Base-by-base conservation (phyloP, 1,284 basidiomycete genomes). In the Gomphus bonarii region DNA sequence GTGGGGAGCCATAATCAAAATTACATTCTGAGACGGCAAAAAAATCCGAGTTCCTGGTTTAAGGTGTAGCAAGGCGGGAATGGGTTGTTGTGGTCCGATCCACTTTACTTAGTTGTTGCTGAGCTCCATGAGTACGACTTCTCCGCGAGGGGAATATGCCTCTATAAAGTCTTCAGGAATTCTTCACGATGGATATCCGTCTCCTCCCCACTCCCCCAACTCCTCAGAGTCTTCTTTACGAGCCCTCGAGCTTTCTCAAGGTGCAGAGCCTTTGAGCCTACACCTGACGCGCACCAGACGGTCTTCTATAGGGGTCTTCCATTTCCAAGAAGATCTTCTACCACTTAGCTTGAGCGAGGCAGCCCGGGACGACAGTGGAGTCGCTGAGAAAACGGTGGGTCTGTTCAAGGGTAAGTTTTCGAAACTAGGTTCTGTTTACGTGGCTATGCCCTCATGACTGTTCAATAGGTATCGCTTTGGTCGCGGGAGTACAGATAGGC, bases 401-500 rank as follows among this genome's bases (percentile, higher is more conserved):
- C 68, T 93, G 30, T 65, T 88, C 9, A 88, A 89, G 65, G 89
- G 91, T 88, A 64, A 62, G 79, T 66, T 12, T 54, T 50, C 43
- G 54, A 64, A 31, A 33, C 25, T 38, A 25, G n/a, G 25, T 49
- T 43, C 16, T 22, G 47, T 48, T 31, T 22, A 43, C 31, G 22
- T 47, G 35, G 47, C 40, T 18, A 30, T 46, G 7, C 9, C 22
- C 20, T 51, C 7, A 46, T 60, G 25, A 64, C 7, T 6, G 38
- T 22, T 25, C n/a, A 14, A 10, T 18, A 89, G 91, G 87, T n/a
- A 81, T 95, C 64, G 91, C 88, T 30, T 73, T 95, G 48, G 80
- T 92, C 59, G 81, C 90, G 20, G 91, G 92, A 5, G 72, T 84
- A 60, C 91, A 94, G 81, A 91, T 95, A 68, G 92, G 92, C 31